phyloP scores from a whole-genome alignment of 495 filamentous ascomycete species.

The Hypoxylon cercidicola region DNA sequence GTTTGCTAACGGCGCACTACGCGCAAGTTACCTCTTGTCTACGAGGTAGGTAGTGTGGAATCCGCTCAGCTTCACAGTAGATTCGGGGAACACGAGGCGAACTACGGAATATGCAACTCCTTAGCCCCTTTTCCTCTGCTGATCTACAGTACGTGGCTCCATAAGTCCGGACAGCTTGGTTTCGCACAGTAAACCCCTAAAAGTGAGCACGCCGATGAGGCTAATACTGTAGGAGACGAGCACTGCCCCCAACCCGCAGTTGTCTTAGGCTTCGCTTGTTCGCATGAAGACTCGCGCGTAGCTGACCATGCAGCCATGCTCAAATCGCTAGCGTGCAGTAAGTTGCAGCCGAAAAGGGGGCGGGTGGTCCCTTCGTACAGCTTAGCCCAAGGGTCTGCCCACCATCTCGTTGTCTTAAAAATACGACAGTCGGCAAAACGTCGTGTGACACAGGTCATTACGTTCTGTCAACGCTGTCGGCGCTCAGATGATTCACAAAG shows the following conservation, averaged over 20 bases:
- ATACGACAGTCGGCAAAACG: neutral
- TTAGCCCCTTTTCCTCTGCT: no score
- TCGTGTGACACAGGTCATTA: constrained; percentile 34
- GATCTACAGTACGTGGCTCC: constrained; percentile 28
- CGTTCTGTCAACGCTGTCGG: neutral
- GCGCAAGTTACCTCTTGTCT: no score
- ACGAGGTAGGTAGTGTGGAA: no score
- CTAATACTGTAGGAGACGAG: neutral
- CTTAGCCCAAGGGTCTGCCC: constrained; percentile 29
- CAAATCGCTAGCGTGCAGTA: constrained; percentile 20
- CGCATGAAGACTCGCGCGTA: constrained; percentile 10
- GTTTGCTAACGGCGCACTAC: constrained; percentile 13
- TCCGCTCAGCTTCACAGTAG: no score
- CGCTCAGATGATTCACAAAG: no score
- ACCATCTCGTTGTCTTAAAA: constrained; percentile 18
- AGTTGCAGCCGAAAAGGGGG: constrained; percentile 21
- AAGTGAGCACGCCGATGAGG: constrained; percentile 1
- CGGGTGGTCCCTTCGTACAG: constrained; percentile 41
- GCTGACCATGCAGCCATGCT: constrained; percentile 1
- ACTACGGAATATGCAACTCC: no score
- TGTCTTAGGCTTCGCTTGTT: neutral
- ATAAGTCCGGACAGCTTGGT: constrained; percentile 22
- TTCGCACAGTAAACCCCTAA: constrained; percentile 14
- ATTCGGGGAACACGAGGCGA: no score
- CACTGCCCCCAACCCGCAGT: neutral